phyloP scores from a whole-genome alignment of 176 grass and related monocot species.

The Secale cereale region DNA sequence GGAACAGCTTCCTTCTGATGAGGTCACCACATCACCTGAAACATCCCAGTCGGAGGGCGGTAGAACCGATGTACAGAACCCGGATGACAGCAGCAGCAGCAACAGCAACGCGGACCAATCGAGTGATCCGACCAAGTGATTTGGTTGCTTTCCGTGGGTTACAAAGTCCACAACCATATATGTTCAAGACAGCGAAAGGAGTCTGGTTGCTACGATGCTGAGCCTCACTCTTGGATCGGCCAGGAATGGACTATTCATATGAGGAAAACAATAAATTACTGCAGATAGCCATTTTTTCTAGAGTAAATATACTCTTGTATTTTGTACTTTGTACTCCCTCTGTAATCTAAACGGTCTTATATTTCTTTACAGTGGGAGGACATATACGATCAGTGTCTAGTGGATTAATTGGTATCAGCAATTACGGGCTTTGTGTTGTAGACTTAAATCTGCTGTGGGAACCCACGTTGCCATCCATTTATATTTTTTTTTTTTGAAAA shows the following conservation, averaged over 20 bases:
- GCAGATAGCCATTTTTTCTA: neutral
- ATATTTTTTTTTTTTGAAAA: too few relatives aligned
- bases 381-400: neutral
- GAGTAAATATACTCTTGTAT: constrained; percentile 6
- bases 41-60: constrained; percentile 43
- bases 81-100: constrained; percentile 44
- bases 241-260: neutral
- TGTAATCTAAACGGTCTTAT: too few relatives aligned
- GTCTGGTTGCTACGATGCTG: neutral
- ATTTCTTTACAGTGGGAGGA: neutral
- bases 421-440: neutral
- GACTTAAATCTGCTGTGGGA: too few relatives aligned
- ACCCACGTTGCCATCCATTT: too few relatives aligned
- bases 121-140: constrained; percentile 29
- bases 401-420: neutral
- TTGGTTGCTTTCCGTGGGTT: neutral
- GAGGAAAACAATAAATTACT: neutral
- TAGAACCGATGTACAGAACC: constrained; percentile 40
- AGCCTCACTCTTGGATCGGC: neutral
- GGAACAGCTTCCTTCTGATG: constrained; percentile 32
- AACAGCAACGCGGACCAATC: constrained; percentile 25
- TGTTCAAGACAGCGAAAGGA: neutral
- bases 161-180: constrained; percentile 6
- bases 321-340: neutral
- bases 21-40: constrained; percentile 36